A percentile compares a stretch with the other conserved stretches of the same genome.
Evolutionary conservation across 352 stramenopile genomes (phyloP).

Genomic region (Phytopythium helicoides): DNA sequence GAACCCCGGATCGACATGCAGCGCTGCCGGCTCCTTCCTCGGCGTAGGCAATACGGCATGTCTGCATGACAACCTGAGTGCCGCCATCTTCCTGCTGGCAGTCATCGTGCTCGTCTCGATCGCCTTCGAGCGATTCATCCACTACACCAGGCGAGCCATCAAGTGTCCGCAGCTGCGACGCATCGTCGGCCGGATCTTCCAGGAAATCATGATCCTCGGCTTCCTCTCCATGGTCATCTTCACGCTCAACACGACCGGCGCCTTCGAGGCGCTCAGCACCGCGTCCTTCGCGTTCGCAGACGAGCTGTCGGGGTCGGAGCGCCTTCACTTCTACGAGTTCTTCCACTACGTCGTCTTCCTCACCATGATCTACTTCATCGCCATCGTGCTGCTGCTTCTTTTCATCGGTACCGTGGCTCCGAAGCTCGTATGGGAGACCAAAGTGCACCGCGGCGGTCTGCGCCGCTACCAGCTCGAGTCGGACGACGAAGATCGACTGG

Average conservation of each 20-base stretch:
- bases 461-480: conserved; percentile 21
- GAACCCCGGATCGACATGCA: not conserved
- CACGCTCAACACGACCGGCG: conserved; percentile 78
- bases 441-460: too few relatives aligned
- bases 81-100: conserved; percentile 68
- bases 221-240: conserved; percentile 90
- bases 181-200: conserved; percentile 85
- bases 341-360: conserved; percentile 91
- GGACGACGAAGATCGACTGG: conserved; percentile 16
- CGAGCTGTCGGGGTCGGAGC: conserved; percentile 46
- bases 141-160: conserved; percentile 48
- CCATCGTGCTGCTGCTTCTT: conserved; percentile 81
- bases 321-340: conserved; percentile 88
- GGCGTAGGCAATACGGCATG: conserved; percentile 82
- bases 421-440: conserved; percentile 68
- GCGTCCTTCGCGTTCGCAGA: conserved; percentile 53
- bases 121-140: conserved; percentile 53
- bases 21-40: conserved; percentile 45
- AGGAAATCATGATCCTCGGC: conserved; percentile 88
- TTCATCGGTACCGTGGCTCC: conserved; percentile 84
- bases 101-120: conserved; percentile 80
- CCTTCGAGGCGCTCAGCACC: conserved; percentile 46
- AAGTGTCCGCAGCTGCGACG: conserved; percentile 75
- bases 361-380: conserved; percentile 88
- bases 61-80: conserved; percentile 67